phyloP scores from a whole-genome alignment of 768 basidiomycete genomes.

The Astraeus odoratus region DNA sequence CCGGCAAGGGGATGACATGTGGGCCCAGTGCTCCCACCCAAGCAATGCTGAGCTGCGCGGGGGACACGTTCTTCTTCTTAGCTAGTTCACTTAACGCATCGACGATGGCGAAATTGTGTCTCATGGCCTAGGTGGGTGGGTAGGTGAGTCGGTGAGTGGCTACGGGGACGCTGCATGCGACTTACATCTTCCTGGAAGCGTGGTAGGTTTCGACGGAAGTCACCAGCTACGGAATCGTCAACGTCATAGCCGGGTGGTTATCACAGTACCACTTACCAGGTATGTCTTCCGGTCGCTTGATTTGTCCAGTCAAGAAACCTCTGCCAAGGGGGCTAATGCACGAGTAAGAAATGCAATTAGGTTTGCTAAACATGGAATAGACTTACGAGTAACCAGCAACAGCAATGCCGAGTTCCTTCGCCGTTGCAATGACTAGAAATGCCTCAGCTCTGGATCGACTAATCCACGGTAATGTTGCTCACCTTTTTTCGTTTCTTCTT shows the following conservation, averaged over 20 bases:
- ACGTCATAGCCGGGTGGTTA: slow-evolving; percentile 1
- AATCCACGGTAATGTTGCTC: not conserved
- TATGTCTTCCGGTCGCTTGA: slow-evolving; percentile 34
- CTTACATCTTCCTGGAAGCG: slow-evolving; percentile 40
- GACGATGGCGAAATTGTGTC: slow-evolving; percentile 39
- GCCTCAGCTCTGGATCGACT: not conserved
- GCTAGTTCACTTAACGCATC: slow-evolving; percentile 36
- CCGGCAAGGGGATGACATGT: slow-evolving; percentile 46
- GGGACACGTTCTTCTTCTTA: slow-evolving; percentile 34
- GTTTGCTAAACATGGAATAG: not conserved
- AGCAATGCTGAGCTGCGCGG: slow-evolving; percentile 37
- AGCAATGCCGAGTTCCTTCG: slow-evolving; percentile 48
- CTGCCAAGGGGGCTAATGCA: slow-evolving; percentile 42
- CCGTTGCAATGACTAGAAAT: slow-evolving; percentile 41
- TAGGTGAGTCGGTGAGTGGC: not conserved
- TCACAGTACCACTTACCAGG: slow-evolving; percentile 13
- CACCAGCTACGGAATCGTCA: slow-evolving; percentile 28
- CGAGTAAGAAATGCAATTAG: slow-evolving; percentile 1
- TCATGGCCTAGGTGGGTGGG: slow-evolving; percentile 25
- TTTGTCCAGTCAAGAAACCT: slow-evolving; percentile 46
- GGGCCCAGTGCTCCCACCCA: slow-evolving; percentile 36
- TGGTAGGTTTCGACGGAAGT: slow-evolving; percentile 31
- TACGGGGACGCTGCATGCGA: slow-evolving; percentile 3
- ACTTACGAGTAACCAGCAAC: slow-evolving; percentile 55
- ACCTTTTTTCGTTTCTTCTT: slow-evolving; percentile 43